Evolutionary conservation across 148 eudicot genomes (phyloP).

Genomic region (Vaccinium darrowii): DNA sequence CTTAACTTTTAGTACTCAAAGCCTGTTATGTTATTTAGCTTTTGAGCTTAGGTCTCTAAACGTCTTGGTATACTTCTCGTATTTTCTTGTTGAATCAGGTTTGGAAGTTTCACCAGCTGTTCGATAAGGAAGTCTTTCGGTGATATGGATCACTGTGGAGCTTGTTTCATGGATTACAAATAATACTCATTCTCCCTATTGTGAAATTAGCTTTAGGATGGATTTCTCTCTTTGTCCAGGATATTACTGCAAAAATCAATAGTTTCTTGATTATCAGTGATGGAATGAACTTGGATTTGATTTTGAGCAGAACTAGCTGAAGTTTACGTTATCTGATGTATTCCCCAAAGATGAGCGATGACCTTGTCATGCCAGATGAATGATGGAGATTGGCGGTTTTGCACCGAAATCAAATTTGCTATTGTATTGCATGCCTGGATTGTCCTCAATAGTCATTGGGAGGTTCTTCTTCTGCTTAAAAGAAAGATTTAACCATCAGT

Average conservation of each 20-base stretch:
- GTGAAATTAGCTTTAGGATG: background rate
- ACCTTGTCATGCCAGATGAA: background rate
- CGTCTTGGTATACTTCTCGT: background rate
- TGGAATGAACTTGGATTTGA: slow-evolving; percentile 9
- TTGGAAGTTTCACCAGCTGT: slow-evolving; percentile 10
- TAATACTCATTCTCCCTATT: background rate
- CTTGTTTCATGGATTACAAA: slow-evolving; percentile 11
- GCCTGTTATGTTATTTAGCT: background rate
- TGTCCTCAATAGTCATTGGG: background rate
- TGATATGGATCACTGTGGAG: background rate
- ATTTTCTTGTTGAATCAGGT: slow-evolving; percentile 12
- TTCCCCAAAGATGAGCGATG: background rate
- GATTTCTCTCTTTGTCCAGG: background rate
- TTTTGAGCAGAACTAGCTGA: background rate
- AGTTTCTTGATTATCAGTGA: background rate
- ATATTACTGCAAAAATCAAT: background rate
- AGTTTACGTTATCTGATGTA: background rate
- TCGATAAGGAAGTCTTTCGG: background rate
- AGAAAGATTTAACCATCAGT: background rate
- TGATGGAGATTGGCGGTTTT: background rate
- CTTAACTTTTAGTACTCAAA: background rate
- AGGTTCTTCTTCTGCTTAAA: slow-evolving; percentile 8
- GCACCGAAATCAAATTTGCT: background rate
- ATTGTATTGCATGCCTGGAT: background rate
- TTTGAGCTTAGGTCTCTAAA: background rate